Conservation (phyloP, 148 eudicot species). For the Selenicereus undatus region DNA sequence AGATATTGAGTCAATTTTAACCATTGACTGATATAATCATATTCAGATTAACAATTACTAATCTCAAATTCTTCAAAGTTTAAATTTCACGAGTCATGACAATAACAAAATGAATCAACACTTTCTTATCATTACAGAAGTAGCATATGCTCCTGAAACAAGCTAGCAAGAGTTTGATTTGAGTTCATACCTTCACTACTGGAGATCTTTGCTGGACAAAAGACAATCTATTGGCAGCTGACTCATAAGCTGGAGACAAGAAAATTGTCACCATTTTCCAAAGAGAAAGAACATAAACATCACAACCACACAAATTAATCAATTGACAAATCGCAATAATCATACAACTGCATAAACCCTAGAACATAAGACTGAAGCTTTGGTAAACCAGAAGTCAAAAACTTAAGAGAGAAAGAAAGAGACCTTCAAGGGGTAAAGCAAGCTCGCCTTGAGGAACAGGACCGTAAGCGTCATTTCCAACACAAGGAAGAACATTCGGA, state of each 20-base stretch:
- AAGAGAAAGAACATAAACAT: too few species aligned
- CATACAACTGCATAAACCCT: neutral
- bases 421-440: constrained; percentile 89
- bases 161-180: neutral
- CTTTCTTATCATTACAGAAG: neutral
- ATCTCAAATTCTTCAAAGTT: neutral
- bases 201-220: constrained; percentile 94
- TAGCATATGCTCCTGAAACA: neutral
- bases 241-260: constrained; percentile 58
- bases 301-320: too few species aligned
- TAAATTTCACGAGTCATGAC: neutral
- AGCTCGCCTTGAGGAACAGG: constrained; percentile 66
- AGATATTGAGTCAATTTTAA: neutral
- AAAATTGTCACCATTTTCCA: neutral
- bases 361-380: neutral
- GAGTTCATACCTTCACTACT: constrained; percentile 57
- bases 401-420: neutral
- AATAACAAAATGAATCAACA: neutral
- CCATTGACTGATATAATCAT: too few species aligned
- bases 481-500: constrained; percentile 79
- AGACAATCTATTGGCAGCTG: constrained; percentile 41
- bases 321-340: neutral
- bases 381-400: neutral
- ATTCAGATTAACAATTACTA: neutral
- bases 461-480: constrained; percentile 85